Evolutionary conservation across 306 rosid species (phyloP).

Genomic region (Pterocarpus santalinus): DNA sequence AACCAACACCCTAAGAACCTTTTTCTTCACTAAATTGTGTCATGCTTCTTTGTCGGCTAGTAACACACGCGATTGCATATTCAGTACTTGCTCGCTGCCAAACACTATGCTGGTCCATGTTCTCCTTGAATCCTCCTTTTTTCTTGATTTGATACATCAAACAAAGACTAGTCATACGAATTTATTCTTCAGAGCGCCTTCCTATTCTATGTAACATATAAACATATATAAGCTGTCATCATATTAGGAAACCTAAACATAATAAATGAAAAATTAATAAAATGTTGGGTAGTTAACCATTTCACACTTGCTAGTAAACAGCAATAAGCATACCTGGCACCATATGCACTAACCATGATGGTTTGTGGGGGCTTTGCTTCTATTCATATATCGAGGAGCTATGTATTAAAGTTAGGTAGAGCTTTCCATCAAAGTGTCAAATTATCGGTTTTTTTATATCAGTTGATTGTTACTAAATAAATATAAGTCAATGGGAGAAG

Average conservation of each 20-base stretch:
- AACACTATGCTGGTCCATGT: conserved; percentile 20
- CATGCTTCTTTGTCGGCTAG: conserved; percentile 42
- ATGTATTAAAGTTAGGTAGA: conserved; percentile 44
- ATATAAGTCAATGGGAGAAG: conserved; percentile 48
- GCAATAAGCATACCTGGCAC: conserved; percentile 19
- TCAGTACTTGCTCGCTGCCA: conserved; percentile 41
- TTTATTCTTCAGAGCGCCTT: conserved; percentile 8
- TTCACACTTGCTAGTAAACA: conserved; percentile 19
- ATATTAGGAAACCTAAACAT: conserved; percentile 13
- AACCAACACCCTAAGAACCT: neutral
- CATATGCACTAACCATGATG: conserved; percentile 39
- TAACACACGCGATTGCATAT: neutral
- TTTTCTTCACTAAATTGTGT: conserved; percentile 8
- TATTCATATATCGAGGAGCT: neutral
- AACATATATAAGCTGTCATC: conserved; percentile 17
- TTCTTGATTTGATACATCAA: conserved; percentile 42
- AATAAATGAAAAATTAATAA: conserved; percentile 37
- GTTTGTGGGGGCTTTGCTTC: conserved; percentile 14
- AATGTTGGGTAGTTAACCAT: conserved; percentile 9
- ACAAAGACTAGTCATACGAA: conserved; percentile 4
- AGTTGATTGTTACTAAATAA: conserved; percentile 30
- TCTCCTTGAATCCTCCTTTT: neutral
- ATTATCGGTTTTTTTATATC: conserved; percentile 11
- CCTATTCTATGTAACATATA: neutral
- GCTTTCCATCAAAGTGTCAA: conserved; percentile 43